These are phyloP conservation scores for Ciborinia camelliae DNA, from an alignment of 2,329 filamentous ascomycete species.

Conservation along the genomic window DNA sequence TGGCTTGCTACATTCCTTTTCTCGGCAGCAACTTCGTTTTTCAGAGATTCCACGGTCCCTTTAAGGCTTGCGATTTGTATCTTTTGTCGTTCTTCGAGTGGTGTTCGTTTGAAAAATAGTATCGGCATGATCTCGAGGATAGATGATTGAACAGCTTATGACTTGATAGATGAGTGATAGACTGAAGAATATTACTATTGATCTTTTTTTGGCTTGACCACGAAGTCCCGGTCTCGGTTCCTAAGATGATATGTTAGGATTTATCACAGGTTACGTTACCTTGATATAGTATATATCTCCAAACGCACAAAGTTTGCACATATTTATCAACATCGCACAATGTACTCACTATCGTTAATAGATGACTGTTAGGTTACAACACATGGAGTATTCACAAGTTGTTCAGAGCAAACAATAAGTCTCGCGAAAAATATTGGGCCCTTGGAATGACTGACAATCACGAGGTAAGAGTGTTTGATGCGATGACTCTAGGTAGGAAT, in stretches of 20 bases:
- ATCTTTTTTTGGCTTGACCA: fast-evolving
- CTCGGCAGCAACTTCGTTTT: not conserved
- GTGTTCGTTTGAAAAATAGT: not conserved
- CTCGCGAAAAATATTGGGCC: no score
- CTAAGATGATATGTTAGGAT: not conserved
- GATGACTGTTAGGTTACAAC: not conserved
- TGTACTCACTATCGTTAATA: not conserved
- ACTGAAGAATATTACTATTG: not conserved
- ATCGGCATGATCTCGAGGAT: not conserved
- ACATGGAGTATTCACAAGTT: no score
- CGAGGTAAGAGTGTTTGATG: no score
- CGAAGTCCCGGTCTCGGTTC: no score
- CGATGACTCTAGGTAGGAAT: no score
- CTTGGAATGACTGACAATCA: no score
- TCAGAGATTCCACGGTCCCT: not conserved
- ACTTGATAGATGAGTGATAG: not conserved
- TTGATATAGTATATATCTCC: not conserved
- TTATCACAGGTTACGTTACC: not conserved
- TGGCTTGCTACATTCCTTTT: not conserved
- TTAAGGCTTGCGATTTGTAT: not conserved
- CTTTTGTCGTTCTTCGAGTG: not conserved
- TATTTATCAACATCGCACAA: no score
- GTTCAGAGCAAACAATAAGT: no score
- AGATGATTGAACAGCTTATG: not conserved
- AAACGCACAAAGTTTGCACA: not conserved